Evolutionary conservation across 2,329 filamentous ascomycete species (phyloP).

Genomic region (Ascomycota sp.): DNA sequence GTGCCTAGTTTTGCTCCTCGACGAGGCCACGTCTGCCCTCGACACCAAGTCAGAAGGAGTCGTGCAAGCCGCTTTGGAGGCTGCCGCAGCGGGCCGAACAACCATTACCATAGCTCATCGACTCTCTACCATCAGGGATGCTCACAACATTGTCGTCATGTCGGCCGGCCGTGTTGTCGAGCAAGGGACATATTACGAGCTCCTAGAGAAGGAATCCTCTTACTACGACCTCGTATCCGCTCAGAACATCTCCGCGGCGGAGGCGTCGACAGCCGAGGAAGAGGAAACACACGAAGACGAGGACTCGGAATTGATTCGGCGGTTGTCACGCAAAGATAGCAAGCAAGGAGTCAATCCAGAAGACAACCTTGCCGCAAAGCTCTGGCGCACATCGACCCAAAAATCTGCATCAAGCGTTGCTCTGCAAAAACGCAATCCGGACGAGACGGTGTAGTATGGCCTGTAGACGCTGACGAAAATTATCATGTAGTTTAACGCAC

Average conservation of each 20-base stretch:
- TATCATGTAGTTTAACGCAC: conserved; percentile 58
- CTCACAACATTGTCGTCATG: conserved; percentile 94
- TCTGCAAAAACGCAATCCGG: conserved; percentile 32
- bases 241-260: conserved; percentile 53
- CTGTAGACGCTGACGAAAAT: conserved; percentile 61
- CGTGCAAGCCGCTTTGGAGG: conserved; percentile 81
- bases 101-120: conserved; percentile 94
- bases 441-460: conserved; percentile 38
- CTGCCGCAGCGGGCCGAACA: conserved; percentile 66
- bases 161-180: conserved; percentile 68
- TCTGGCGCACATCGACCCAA: conserved; percentile 32
- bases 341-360: conserved; percentile 34
- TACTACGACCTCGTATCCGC: conserved; percentile 78
- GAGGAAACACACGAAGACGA: conserved; percentile 26
- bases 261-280: conserved; percentile 30
- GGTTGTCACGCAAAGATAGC: conserved; percentile 20
- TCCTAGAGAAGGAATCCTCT: conserved; percentile 49
- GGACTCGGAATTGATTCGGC: conserved; percentile 29
- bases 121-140: conserved; percentile 80
- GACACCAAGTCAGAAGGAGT: conserved; percentile 91
- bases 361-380: conserved; percentile 36
- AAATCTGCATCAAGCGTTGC: conserved; percentile 50
- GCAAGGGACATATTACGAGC: conserved; percentile 68
- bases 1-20: conserved; percentile 67
- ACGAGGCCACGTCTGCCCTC: conserved; percentile 84